Percentiles rank a stretch among this genome's conserved stretches.
Conservation (phyloP, 1,284 basidiomycete genomes). For the Tylopilus sp. region DNA sequence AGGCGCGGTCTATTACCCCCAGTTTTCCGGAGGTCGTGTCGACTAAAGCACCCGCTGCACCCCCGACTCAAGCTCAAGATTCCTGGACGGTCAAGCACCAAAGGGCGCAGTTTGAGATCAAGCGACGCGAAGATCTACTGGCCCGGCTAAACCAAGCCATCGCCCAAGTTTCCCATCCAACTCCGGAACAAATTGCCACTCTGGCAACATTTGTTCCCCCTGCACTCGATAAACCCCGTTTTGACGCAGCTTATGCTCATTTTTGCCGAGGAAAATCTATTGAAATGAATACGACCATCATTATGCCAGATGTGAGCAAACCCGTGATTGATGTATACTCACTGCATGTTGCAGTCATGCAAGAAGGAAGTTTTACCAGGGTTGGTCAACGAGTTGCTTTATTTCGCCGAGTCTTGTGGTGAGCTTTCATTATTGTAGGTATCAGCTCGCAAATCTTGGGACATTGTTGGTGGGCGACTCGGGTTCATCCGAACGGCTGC, state of each 20-base stretch:
- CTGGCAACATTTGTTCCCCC: slow-evolving; percentile 32
- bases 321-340: slow-evolving; percentile 32
- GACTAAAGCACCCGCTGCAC: neutral
- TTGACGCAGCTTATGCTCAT: slow-evolving; percentile 31
- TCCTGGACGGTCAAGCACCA: slow-evolving; percentile 26
- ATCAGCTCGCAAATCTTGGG: slow-evolving; percentile 28
- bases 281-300: slow-evolving; percentile 25
- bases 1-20: neutral
- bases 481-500: slow-evolving; percentile 26
- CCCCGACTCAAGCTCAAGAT: slow-evolving; percentile 14
- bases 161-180: slow-evolving; percentile 19
- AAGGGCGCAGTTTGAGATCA: slow-evolving; percentile 33
- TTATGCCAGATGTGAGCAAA: slow-evolving; percentile 30
- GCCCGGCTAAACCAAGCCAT: slow-evolving; percentile 31
- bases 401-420: slow-evolving; percentile 4
- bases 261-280: slow-evolving; percentile 32
- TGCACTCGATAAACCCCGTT: slow-evolving; percentile 30
- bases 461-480: slow-evolving; percentile 30
- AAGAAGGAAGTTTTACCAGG: slow-evolving; percentile 32
- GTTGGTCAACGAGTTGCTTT: slow-evolving; percentile 20
- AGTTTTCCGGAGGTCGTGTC: neutral
- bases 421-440: slow-evolving; percentile 20
- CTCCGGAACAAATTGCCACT: slow-evolving; percentile 28
- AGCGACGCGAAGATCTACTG: slow-evolving; percentile 31
- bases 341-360: slow-evolving; percentile 34